Base-by-base conservation (phyloP, 352 stramenopile genomes). In the Thraustochytrium sp. region DNA sequence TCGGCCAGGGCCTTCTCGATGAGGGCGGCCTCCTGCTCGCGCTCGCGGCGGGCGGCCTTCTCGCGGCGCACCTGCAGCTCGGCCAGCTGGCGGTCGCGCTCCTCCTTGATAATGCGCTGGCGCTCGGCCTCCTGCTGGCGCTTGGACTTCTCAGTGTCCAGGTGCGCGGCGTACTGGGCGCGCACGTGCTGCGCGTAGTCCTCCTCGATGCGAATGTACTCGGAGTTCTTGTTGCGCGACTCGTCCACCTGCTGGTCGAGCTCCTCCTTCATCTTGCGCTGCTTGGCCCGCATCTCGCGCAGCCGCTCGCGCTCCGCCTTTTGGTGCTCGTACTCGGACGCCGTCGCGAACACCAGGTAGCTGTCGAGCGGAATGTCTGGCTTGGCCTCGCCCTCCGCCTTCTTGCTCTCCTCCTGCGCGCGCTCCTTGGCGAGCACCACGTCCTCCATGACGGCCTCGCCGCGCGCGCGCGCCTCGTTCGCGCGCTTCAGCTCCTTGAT, bases 361-460 rank as follows among this genome's bases (percentile, higher is more conserved):
- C 65, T 77, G 59, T 72, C 59, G 65, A 77, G 65, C 16, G 65
- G 65, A 62, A 77, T 77, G 40, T 77, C 49, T 23, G 34, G 26
- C 0, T n/a, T 11, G 13, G 21, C n/a, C 42, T 63, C n/a, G 37
- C 21, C 21, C 40, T 64, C n/a, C 21, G 18, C 13, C 18, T 26
- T 29, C 23, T 72, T 34, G 18, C 8, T 26, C 9, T 44, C 34
- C 3, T 21, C 46, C 53, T 61, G 48, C 9, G 21, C 64, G 34
- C 68, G 68, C 68, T 80, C 68, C 23, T 80, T 61, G 44, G 18
- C 26, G 5, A 80, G 68, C 23, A 65, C 48, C 11, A 80, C 68
- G 26, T 61, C 48, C n/a, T 77, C 49, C 48, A 48, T 65, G 68
- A 51, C 53, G 23, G 68, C 26, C 2, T 46, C 31, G 68, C 48